These are phyloP conservation scores for Neopestalotiopsis sp. DNA, from an alignment of 2,329 filamentous ascomycete species.

Conservation along the genomic window DNA sequence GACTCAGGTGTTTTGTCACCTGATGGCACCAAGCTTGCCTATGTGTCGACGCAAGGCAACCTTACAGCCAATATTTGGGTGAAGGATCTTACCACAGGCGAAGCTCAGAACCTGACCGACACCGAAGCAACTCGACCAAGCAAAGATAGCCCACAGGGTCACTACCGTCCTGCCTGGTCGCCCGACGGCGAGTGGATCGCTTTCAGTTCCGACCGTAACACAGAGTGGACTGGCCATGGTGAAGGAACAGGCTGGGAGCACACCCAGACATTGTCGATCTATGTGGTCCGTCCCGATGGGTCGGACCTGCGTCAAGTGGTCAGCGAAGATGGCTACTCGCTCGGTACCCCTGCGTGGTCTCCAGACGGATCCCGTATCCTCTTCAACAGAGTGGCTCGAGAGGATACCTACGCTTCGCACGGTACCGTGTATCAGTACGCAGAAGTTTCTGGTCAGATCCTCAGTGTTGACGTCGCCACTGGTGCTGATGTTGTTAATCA, in stretches of 20 bases:
- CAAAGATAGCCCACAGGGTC: conserved; percentile 35
- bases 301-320: conserved; percentile 40
- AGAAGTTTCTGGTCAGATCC: conserved; percentile 35
- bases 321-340: conserved; percentile 37
- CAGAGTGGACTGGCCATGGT: conserved; percentile 45
- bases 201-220: conserved; percentile 47
- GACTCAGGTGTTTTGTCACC: conserved; percentile 43
- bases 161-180: conserved; percentile 45
- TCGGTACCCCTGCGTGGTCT: conserved; percentile 45
- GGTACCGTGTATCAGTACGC: conserved; percentile 27
- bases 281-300: conserved; percentile 42
- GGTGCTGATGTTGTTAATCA: conserved; percentile 37
- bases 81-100: conserved; percentile 40
- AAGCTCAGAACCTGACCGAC: conserved; percentile 40
- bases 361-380: conserved; percentile 40
- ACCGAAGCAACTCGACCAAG: conserved; percentile 29
- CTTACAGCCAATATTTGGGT: conserved; percentile 46
- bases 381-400: conserved; percentile 44
- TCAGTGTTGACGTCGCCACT: conserved; percentile 44
- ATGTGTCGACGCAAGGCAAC: conserved; percentile 42
- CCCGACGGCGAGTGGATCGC: conserved; percentile 46
- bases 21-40: conserved; percentile 41
- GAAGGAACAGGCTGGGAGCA: conserved; percentile 46
- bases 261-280: conserved; percentile 45
- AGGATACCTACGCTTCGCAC: conserved; percentile 44